These are phyloP conservation scores for Albugo candida DNA, from an alignment of 352 stramenopile species.

Conservation along the genomic window DNA sequence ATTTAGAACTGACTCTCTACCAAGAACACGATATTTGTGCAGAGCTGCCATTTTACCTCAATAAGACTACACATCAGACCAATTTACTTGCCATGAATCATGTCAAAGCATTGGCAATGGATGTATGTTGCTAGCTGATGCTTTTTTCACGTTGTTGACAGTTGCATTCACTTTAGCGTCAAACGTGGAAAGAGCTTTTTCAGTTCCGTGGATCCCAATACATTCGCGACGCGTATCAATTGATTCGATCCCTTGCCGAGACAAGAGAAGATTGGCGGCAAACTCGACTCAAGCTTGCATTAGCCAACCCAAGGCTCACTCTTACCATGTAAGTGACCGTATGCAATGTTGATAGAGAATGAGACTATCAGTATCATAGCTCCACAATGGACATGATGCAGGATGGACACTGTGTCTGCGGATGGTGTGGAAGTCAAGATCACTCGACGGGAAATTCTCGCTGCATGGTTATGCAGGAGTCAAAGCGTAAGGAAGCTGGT, in stretches of 20 bases:
- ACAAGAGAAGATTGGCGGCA: slow-evolving; percentile 57
- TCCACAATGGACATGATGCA: slow-evolving; percentile 72
- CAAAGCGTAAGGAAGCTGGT: slow-evolving; percentile 39
- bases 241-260: slow-evolving; percentile 36
- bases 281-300: slow-evolving; percentile 45
- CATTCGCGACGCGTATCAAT: slow-evolving; percentile 28
- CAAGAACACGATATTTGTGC: slow-evolving; percentile 67
- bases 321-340: slow-evolving; percentile 35
- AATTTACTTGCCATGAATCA: slow-evolving; percentile 59
- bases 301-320: slow-evolving; percentile 41
- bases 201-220: slow-evolving; percentile 53
- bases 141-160: not conserved
- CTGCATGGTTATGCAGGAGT: slow-evolving; percentile 21
- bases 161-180: slow-evolving; percentile 14
- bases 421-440: slow-evolving; percentile 51
- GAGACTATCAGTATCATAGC: slow-evolving; percentile 8
- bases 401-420: slow-evolving; percentile 60
- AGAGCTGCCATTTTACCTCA: slow-evolving; percentile 25
- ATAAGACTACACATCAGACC: slow-evolving; percentile 29
- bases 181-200: slow-evolving; percentile 66
- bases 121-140: slow-evolving; percentile 24
- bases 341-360: not conserved
- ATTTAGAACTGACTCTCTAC: slow-evolving; percentile 54
- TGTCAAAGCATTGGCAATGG: slow-evolving; percentile 61
- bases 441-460: slow-evolving; percentile 41